Base-by-base conservation (phyloP, 768 basidiomycete genomes). In the Pleurotus pulmonarius region DNA sequence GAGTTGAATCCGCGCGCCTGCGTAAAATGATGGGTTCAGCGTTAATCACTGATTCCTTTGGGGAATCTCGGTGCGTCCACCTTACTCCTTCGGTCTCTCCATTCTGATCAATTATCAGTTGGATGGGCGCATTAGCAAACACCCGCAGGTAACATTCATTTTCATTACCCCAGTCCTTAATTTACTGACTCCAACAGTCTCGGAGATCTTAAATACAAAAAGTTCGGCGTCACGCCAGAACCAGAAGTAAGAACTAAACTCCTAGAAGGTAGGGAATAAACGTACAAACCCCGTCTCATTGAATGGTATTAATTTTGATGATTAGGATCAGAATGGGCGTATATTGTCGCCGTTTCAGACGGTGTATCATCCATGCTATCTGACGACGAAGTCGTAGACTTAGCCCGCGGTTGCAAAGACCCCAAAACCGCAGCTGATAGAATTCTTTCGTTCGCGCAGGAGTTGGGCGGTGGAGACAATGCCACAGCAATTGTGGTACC, bases 51-150 rank as follows among this genome's bases (percentile, higher is more conserved):
- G 96, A 98, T 67, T 94, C 93, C 4, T 98, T 92, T 64, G 95
- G 96, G 5, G 95, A 98, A 77, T 83, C 87, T 26, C 77, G 95
- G 85, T 92, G 67, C 71, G 74, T 65, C 18, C 5, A 15, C 13
- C 22, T 29, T 3, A 16, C 55, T 16, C 15, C 18, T 41, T 38
- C 8, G 18, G 25, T 38, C 22, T 24, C 9, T 24, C 9, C 22
- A 11, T 52, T 39, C 49, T 57, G 18, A 13, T 52, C 37, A 25
- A 26, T 44, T 20, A 2, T 11, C 58, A 92, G 91, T 48, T 96
- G 93, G 92, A 96, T 97, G 90, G 96, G 95, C 12, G 92, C 87
- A 3, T 75, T 98, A 34, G 90, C 87, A 26, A 98, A 98, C 61
- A 98, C 96, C 2, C 75, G 96, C 73, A 87, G 92, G 88, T 91